Evolutionary conservation across 306 rosid genomes (phyloP).

Genomic region (Hippophae gyantsensis): DNA sequence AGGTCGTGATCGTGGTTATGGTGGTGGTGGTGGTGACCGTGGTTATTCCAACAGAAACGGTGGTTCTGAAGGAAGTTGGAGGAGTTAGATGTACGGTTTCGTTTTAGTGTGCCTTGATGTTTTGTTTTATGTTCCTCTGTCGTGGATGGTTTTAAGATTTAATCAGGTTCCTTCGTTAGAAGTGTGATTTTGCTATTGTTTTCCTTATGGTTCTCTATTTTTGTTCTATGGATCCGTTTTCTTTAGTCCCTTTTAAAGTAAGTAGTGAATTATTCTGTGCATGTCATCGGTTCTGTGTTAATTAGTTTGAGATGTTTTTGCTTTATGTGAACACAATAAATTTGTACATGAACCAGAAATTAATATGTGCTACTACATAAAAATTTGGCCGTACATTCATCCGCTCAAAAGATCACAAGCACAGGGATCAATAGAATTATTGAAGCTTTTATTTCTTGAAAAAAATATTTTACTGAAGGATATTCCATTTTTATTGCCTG

Average conservation of each 20-base stretch:
- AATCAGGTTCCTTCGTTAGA: slow-evolving; percentile 11
- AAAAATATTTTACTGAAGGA: no score
- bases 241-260: neutral
- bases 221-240: slow-evolving; percentile 11
- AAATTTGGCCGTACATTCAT: no score
- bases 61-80: slow-evolving; percentile 61
- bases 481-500: no score
- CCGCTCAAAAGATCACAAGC: no score
- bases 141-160: neutral
- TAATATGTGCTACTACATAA: no score
- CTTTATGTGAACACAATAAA: no score
- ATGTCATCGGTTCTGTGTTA: no score
- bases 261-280: neutral
- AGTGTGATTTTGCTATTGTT: slow-evolving; percentile 2
- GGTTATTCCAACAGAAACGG: slow-evolving; percentile 22
- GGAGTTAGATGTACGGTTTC: slow-evolving; percentile 27
- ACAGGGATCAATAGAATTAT: no score
- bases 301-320: no score
- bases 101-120: neutral
- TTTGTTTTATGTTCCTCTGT: neutral
- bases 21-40: slow-evolving; percentile 6
- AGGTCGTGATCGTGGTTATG: slow-evolving; percentile 22
- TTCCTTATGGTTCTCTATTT: slow-evolving; percentile 3
- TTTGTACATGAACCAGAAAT: no score
- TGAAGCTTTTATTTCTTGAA: no score